Evolutionary conservation across 139 green algal genomes (phyloP).

Genomic region (Axilococcus clingmanii): DNA sequence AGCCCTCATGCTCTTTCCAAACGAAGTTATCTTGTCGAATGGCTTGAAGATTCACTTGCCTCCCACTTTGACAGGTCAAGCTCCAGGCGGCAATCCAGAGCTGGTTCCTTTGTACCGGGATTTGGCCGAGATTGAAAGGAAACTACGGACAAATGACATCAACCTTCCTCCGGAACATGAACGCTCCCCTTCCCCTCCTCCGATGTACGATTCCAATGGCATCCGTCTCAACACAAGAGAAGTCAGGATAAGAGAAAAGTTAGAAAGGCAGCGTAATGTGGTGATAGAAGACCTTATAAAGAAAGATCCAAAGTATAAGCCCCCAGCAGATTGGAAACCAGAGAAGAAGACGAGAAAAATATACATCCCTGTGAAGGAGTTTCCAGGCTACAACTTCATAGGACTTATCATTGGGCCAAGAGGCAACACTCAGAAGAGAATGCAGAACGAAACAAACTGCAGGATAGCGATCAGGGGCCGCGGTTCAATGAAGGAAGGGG

Average conservation of each 20-base stretch:
- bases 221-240: slow-evolving; percentile 86
- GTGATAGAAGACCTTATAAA: slow-evolving; percentile 91
- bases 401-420: slow-evolving; percentile 98
- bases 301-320: slow-evolving; percentile 68
- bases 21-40: slow-evolving; percentile 24
- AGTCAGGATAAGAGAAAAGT: slow-evolving; percentile 64
- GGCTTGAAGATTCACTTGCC: slow-evolving; percentile 32
- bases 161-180: slow-evolving; percentile 55
- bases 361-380: slow-evolving; percentile 84
- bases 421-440: slow-evolving; percentile 97
- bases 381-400: slow-evolving; percentile 96
- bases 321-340: slow-evolving; percentile 55
- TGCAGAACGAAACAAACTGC: slow-evolving; percentile 94
- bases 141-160: slow-evolving; percentile 28
- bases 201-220: slow-evolving; percentile 84
- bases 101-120: slow-evolving; percentile 30
- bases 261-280: slow-evolving; percentile 47
- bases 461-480: slow-evolving; percentile 91
- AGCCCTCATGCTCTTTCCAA: slow-evolving; percentile 21
- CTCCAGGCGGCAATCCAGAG: slow-evolving; percentile 29
- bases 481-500: slow-evolving; percentile 79
- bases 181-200: slow-evolving; percentile 81
- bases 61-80: slow-evolving; percentile 19
- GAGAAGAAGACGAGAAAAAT: slow-evolving; percentile 80
- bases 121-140: slow-evolving; percentile 35